Evolutionary conservation across 129 eudicot genomes (phyloP), one percentile per base, ranked within the genome.

Genomic region (Ambrosia artemisiifolia): DNA sequence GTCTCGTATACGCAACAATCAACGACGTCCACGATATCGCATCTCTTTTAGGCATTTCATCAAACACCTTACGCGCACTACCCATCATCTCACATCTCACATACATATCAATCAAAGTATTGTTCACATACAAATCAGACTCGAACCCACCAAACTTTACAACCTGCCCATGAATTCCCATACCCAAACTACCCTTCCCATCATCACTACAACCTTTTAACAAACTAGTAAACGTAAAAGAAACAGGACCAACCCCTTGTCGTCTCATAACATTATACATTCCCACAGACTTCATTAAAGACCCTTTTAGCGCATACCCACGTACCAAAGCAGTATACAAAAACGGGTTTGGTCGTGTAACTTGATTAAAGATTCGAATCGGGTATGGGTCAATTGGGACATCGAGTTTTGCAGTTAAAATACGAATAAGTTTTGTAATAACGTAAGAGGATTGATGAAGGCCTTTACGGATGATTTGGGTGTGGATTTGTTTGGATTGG

Each of bases 271-370:
- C 36, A 54, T 46, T 76, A 70, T 88, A 88, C 67, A 81, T 12
- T n/a, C 3, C 36, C 7, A 88, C 77, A 9, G 93, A 71, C 65
- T 88, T 81, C 3, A 32, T n/a, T 9, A 80, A 38, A 2, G 59
- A 48, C 12, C 90, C 85, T 70, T 91, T 83, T 20, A 68, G 17
- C 11, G 77, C 38, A 46, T 78, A 84, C 7, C 97, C 97, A 6
- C 93, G 87, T 14, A 91, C 82, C 5, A 91, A 44, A 53, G 97
- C 86, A 11, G 96, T 88, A 67, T 78, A 91, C 8, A 84, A 78
- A 72, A 91, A 91, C 2, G 88, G 81, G 80, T 91, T 88, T 2
- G 84, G 88, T 57, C 40, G 50, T n/a, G 63, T 73, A 19, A 91
- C 91, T 54, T 84, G 92, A 19, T 80, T 48, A 35, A 88, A 88